Evolutionary conservation across 2,329 filamentous ascomycete genomes (phyloP), one percentile per base, ranked within the genome.

Genomic region (Rhytidhysteron rufulum): DNA sequence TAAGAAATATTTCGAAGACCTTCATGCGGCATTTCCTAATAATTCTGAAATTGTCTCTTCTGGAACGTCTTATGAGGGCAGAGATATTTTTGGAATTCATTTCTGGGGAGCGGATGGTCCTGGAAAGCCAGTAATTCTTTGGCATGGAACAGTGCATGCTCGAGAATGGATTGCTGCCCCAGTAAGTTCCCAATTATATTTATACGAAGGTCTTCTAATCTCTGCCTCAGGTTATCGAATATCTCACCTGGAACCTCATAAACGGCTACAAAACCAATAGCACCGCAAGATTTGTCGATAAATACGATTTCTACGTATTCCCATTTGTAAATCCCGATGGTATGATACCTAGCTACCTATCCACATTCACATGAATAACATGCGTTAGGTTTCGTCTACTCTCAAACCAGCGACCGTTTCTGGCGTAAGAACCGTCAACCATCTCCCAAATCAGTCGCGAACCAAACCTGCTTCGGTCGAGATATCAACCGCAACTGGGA

Each of bases 291-390:
- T 65, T 75, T 17, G 62, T 82, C 6, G 71, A 81, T 52, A 73
- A 68, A 39, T 80, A 78, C 51, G 80, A 83, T 57, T 78, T 79
- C 43, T 80, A 78, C 51, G 68, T 83, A 42, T 43, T 43, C 24
- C 41, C 42, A 2, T 21, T 44, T n/a, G 39, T 42, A 13, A 44
- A 44, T 18, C 42, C 42, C n/a, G 39, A 42, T 10, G 43, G 45
- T 65, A 58, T 13, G 75, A 75, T 4, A 70, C 75, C 73, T 18
- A 11, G 3, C 13, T 16, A 10, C 21, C 10, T 5, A 11, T 6
- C 10, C 10, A 16, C 10, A 8, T 9, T 11, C 4, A 66, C 79
- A 42, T 71, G 68, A 4, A 81, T 8, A 17, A n/a, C 13, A 31
- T 19, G 10, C 31, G 7, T 2, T 20, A 60, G 57, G 60, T 31